Percentiles rank a stretch among this genome's conserved stretches.
phyloP scores from a whole-genome alignment of 306 rosid species.

The Fagus crenata region DNA sequence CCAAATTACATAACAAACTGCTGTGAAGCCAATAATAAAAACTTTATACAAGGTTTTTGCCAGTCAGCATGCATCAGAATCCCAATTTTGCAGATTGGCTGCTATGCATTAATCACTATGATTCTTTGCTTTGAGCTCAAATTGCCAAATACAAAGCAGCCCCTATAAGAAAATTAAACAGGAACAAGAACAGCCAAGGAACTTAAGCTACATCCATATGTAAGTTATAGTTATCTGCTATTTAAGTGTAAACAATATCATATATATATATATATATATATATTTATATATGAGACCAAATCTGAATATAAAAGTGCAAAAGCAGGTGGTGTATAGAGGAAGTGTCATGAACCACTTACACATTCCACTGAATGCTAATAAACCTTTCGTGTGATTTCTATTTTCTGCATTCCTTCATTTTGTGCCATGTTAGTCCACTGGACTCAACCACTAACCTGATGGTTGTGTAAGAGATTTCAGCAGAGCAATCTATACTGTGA shows the following conservation, averaged over 20 bases:
- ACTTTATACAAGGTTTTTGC: not conserved
- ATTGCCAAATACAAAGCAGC: conserved; percentile 11
- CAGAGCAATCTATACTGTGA: conserved; percentile 39
- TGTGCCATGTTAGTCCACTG: conserved; percentile 43
- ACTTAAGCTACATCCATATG: conserved; percentile 31
- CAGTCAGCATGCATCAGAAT: conserved; percentile 11
- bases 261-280: conserved; percentile 25
- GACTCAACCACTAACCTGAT: conserved; percentile 32
- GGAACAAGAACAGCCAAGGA: conserved; percentile 26
- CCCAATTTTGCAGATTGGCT: not conserved
- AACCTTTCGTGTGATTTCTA: conserved; percentile 39
- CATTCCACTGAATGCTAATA: conserved; percentile 29
- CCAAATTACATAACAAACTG: not conserved
- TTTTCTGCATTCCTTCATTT: conserved; percentile 38
- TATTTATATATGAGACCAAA: conserved; percentile 37
- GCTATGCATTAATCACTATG: not conserved
- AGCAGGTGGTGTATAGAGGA: conserved; percentile 39
- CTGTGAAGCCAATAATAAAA: not conserved
- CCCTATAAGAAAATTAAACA: not conserved
- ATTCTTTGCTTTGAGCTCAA: conserved; percentile 17
- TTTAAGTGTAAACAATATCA: conserved; percentile 41
- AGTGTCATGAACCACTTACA: conserved; percentile 37
- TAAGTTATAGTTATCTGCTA: conserved; percentile 34
- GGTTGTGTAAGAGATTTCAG: conserved; percentile 4
- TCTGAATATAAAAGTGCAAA: conserved; percentile 52